Percentiles rank a stretch among this genome's conserved stretches.
These are phyloP conservation scores for Garcia nutans DNA, from an alignment of 345 rosid species.

Conservation along the genomic window DNA sequence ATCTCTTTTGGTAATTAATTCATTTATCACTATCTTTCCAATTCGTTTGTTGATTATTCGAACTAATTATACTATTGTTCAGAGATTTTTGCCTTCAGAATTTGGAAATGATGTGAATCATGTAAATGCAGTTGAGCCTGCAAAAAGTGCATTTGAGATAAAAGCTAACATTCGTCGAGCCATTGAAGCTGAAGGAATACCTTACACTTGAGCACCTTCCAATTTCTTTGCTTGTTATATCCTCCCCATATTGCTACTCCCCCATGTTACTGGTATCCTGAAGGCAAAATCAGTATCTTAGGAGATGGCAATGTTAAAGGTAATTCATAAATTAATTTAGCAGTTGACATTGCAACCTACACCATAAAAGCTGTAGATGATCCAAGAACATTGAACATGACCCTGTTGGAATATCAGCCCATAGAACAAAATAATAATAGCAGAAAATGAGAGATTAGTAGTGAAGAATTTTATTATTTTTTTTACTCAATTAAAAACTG, in stretches of 20 bases:
- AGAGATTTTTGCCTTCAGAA: slow-evolving; percentile 36
- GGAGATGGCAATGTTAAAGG: slow-evolving; percentile 36
- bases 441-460: too few species aligned
- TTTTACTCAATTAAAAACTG: too few species aligned
- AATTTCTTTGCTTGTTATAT: slow-evolving; percentile 17
- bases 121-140: slow-evolving; percentile 29
- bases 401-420: too few species aligned
- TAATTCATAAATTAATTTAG: not conserved
- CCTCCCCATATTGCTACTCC: slow-evolving; percentile 13
- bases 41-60: too few species aligned
- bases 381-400: slow-evolving; percentile 40
- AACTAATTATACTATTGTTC: not conserved
- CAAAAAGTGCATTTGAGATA: slow-evolving; percentile 18
- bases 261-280: slow-evolving; percentile 20
- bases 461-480: too few species aligned
- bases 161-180: slow-evolving; percentile 28
- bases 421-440: too few species aligned
- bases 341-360: slow-evolving; percentile 20
- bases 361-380: slow-evolving; percentile 40
- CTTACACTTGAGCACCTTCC: slow-evolving; percentile 27
- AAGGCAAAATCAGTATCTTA: slow-evolving; percentile 20
- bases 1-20: not conserved
- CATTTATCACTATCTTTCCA: too few species aligned
- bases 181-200: slow-evolving; percentile 27
- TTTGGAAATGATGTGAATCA: slow-evolving; percentile 33